Evolutionary conservation across 257 asterid genomes (phyloP), one percentile per base, ranked within the genome.

Genomic region (Paraleonurus japonicus): DNA sequence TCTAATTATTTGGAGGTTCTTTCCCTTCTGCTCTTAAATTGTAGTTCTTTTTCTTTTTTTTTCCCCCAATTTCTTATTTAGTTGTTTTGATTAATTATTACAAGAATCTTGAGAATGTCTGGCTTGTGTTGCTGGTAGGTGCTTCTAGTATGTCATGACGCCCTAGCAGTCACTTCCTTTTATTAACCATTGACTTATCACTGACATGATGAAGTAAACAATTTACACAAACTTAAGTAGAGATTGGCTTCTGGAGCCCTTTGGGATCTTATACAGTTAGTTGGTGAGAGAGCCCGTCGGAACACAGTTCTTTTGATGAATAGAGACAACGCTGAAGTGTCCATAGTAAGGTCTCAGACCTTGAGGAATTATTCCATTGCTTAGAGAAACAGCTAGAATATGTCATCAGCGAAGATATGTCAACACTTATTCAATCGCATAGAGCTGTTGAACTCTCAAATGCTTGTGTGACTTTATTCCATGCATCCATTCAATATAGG

Each of bases 311-410:
- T 94, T 74, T 71, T 94, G 88, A 94, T 94, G 97, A 97, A 94
- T 79, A 94, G 97, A 78, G 97, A 94, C 60, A 94, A 89, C 82
- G 91, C 95, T 75, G 99, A 93, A 86, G 98, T 93, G 66, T 93
- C 75, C 90, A 87, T 69, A 94, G 96, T 66, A 94, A 85, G 82
- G 97, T 94, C 74, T 91, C 99, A 62, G 96, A 89, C 67, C 86
- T 91, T 45, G 95, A 89, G 84, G 95, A 94, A 81, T 68, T 89
- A 50, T 94, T 90, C 81, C 81, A 82, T 79, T 87, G 96, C 89
- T 78, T 94, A 76, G 97, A 89, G 81, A 89, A 81, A 78, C 89
- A 87, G 62, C 86, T 94, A 11, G 87, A 82, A 33, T 79, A 74
- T 81, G 71, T 90, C 54, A 81, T 87, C 74, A 80, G 69, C 32